A percentile compares a stretch with the other conserved stretches of the same genome.
Conservation (phyloP, 257 asterid genomes). For the Marsdenia floribunda region DNA sequence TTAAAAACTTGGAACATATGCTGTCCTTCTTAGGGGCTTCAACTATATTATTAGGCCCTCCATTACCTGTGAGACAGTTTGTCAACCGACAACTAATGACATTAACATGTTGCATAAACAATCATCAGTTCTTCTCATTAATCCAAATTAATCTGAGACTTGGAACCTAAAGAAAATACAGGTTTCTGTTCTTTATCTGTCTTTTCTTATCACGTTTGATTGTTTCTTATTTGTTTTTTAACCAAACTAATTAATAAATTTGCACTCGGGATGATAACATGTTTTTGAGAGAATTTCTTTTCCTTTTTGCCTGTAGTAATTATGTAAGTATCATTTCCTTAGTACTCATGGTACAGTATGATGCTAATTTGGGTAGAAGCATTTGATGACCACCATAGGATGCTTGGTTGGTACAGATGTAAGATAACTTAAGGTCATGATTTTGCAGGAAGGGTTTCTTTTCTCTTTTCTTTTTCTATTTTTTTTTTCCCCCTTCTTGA, state of each 20-base stretch:
- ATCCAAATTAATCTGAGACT: neutral
- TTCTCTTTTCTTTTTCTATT: neutral
- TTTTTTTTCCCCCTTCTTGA: neutral
- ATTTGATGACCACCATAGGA: conserved; percentile 33
- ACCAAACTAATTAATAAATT: neutral
- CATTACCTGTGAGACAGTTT: conserved; percentile 5
- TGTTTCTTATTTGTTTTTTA: conserved; percentile 6
- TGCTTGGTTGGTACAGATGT: conserved; percentile 17
- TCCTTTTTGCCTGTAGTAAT: neutral
- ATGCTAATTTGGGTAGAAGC: conserved; percentile 32
- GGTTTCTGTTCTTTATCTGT: neutral
- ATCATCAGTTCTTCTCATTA: neutral
- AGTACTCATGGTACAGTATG: neutral
- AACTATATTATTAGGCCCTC: neutral
- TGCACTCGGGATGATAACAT: neutral
- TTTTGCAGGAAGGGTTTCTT: conserved; percentile 2
- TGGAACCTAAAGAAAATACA: neutral
- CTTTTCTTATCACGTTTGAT: neutral
- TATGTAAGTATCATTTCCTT: neutral
- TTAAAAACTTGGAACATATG: neutral
- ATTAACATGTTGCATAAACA: neutral
- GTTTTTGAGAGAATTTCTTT: neutral
- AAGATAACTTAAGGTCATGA: conserved; percentile 10
- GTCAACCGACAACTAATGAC: conserved; percentile 1
- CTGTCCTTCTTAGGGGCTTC: conserved; percentile 14